Conservation (phyloP, 2,329 filamentous ascomycete species). For the Fusarium sp. region DNA sequence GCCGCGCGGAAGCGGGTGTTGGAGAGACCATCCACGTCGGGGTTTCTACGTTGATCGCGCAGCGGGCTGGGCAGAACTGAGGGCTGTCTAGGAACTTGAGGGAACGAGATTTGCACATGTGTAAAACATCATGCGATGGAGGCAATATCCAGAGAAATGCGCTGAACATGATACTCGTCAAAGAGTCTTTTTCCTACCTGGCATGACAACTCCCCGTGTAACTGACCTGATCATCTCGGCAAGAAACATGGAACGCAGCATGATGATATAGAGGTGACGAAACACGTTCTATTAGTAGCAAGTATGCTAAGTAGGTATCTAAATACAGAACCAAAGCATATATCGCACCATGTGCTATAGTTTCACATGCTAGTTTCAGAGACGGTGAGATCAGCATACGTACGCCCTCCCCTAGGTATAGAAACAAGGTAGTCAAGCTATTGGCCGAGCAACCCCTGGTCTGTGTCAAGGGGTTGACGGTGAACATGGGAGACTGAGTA, state of each 20-base stretch:
- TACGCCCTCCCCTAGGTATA: not conserved
- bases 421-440: not conserved
- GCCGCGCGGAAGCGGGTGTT: slow-evolving; percentile 18
- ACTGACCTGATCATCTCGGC: not conserved
- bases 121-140: not conserved
- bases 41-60: slow-evolving; percentile 8
- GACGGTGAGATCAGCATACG: not conserved
- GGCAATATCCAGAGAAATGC: not conserved
- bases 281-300: slow-evolving; percentile 4
- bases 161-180: not conserved
- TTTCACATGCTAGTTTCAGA: not conserved
- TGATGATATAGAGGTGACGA: slow-evolving; percentile 1
- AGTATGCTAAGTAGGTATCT: not conserved
- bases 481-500: slow-evolving; percentile 16
- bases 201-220: not conserved
- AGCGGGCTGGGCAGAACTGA: slow-evolving; percentile 1
- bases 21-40: slow-evolving; percentile 21
- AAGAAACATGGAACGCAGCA: not conserved
- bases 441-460: slow-evolving; percentile 6
- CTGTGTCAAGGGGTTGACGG: slow-evolving; percentile 9
- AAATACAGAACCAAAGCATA: not conserved
- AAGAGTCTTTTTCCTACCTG: not conserved
- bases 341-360: not conserved
- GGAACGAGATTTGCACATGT: not conserved
- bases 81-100: not conserved